Conservation (phyloP, 2,329 filamentous ascomycete genomes). For the Pseudovirgaria hyperparasitica region DNA sequence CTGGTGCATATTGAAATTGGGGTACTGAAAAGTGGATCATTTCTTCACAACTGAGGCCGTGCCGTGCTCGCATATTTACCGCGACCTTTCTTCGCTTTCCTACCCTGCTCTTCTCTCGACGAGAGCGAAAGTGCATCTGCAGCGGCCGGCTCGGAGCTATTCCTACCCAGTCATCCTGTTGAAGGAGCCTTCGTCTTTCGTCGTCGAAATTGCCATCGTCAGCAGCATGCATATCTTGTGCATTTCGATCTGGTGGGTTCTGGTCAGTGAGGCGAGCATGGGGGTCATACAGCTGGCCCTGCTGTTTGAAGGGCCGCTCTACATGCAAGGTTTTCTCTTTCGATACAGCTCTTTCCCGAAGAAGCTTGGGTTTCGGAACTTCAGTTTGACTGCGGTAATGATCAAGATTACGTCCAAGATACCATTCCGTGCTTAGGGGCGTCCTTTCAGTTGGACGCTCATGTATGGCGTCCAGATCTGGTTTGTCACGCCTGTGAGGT, state of each 20-base stretch:
- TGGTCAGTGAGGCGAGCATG: background rate
- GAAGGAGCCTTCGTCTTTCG: conserved; percentile 17
- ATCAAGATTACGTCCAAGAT: too few species aligned
- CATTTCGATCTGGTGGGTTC: background rate
- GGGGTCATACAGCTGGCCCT: too few species aligned
- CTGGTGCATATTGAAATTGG: conserved; percentile 2
- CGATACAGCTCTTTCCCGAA: too few species aligned
- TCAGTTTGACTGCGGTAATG: too few species aligned
- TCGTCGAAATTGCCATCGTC: conserved; percentile 7
- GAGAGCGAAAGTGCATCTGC: conserved; percentile 14
- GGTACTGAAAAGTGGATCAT: conserved; percentile 1
- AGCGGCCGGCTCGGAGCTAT: conserved; percentile 16
- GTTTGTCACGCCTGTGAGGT: too few species aligned
- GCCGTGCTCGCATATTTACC: background rate
- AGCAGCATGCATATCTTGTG: background rate
- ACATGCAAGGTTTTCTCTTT: too few species aligned
- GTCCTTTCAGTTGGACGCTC: too few species aligned
- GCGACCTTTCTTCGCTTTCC: conserved; percentile 20
- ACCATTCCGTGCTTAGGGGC: too few species aligned
- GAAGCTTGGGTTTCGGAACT: too few species aligned
- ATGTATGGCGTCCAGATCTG: too few species aligned
- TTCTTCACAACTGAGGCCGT: background rate
- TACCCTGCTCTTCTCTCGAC: conserved; percentile 15
- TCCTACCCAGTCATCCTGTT: conserved; percentile 22
- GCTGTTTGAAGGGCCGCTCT: too few species aligned